Percentiles rank a stretch among this genome's conserved stretches.
Conservation (phyloP, 1,284 basidiomycete species). For the Trichosporon sp. region DNA sequence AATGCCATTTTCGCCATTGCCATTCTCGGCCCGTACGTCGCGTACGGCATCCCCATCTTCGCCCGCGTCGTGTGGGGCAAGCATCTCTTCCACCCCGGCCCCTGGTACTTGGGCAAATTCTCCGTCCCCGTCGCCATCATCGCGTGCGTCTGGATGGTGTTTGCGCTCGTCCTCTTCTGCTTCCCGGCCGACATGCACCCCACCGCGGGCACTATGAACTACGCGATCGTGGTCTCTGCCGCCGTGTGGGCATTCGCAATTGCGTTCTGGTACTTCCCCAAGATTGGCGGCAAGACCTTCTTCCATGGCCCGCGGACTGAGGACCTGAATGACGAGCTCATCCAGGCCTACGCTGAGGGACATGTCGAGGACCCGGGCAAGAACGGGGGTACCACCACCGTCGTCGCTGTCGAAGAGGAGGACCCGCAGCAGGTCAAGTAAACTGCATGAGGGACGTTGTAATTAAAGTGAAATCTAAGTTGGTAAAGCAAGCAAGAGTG, state of each 20-base stretch:
- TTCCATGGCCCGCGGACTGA: conserved; percentile 36
- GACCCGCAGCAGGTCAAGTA: background rate
- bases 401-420: conserved; percentile 15
- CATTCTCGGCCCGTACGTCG: conserved; percentile 44
- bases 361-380: conserved; percentile 7
- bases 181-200: conserved; percentile 47
- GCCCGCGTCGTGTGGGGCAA: conserved; percentile 43
- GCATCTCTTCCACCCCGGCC: conserved; percentile 44
- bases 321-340: conserved; percentile 27
- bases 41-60: conserved; percentile 49
- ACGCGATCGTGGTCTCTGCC: conserved; percentile 43
- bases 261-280: conserved; percentile 44
- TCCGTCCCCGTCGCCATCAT: conserved; percentile 42
- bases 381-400: conserved; percentile 3
- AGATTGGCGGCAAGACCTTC: conserved; percentile 50
- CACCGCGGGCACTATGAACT: conserved; percentile 46
- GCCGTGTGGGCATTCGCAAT: conserved; percentile 49
- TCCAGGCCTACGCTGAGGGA: conserved; percentile 7
- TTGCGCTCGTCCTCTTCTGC: conserved; percentile 50
- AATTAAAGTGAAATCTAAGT: background rate
- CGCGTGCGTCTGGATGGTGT: conserved; percentile 48
- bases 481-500: background rate
- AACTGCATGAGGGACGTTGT: background rate
- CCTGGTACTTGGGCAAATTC: conserved; percentile 45
- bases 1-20: conserved; percentile 51